These are phyloP conservation scores for Apiospora phragmitis DNA, from an alignment of 2,329 filamentous ascomycete genomes.

Conservation along the genomic window DNA sequence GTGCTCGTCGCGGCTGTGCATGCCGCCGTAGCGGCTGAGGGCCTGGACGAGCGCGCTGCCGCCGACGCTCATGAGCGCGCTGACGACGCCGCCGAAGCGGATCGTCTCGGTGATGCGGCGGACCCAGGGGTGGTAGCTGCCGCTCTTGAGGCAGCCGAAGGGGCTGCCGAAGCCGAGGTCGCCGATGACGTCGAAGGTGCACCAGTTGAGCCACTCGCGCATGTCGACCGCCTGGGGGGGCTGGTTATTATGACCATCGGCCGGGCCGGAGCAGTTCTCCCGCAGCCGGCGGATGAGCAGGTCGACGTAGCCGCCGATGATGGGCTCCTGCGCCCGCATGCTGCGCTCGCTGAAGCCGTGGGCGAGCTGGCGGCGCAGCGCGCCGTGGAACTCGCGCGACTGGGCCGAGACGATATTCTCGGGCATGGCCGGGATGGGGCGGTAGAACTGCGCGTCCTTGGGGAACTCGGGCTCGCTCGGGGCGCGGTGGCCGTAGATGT, in stretches of 20 bases:
- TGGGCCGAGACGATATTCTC: constrained; percentile 30
- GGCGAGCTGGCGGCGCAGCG: constrained; percentile 36
- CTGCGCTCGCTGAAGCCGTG: constrained; percentile 41
- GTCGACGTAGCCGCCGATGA: constrained; percentile 39
- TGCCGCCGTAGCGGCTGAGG: constrained; percentile 15
- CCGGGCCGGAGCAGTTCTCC: constrained; percentile 19
- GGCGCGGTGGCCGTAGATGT: constrained; percentile 40
- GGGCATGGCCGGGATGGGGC: constrained; percentile 22
- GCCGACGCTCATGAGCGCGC: constrained; percentile 21
- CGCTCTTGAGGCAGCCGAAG: constrained; percentile 37
- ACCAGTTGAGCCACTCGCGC: constrained; percentile 40
- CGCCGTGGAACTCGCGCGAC: constrained; percentile 33
- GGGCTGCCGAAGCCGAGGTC: constrained; percentile 48
- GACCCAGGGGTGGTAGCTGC: constrained; percentile 37
- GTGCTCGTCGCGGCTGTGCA: constrained; percentile 24
- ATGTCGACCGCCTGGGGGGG: constrained; percentile 29
- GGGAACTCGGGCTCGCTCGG: constrained; percentile 30
- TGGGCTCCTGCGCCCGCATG: constrained; percentile 42
- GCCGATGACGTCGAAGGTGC: constrained; percentile 45
- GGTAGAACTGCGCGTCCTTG: constrained; percentile 32
- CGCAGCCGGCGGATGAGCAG: constrained; percentile 33
- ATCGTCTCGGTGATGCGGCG: constrained; percentile 31
- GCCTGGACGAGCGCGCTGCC: constrained; percentile 18
- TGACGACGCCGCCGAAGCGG: constrained; percentile 20
- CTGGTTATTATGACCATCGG: no score